Evolutionary conservation across 257 asterid genomes (phyloP), one percentile per base, ranked within the genome.

Genomic region (Nicotiana tabacum): DNA sequence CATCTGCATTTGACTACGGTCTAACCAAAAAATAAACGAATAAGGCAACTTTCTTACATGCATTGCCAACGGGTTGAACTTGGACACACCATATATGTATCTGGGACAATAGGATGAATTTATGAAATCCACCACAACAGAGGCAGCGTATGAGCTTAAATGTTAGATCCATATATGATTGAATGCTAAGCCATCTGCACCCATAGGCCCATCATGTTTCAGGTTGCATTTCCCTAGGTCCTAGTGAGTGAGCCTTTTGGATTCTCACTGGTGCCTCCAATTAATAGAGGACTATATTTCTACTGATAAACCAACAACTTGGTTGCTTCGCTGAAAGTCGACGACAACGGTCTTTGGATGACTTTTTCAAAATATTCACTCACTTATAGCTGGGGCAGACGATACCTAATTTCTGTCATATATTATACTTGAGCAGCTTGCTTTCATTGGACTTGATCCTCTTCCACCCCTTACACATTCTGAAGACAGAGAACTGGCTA

Each of bases 41-140:
- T 66, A 66, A 66, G 74, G 74, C 74, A 66, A 66, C 74, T 66
- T 66, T 66, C 74, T 66, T 66, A 66, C 74, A 66, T 66, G 74
- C 74, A 66, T 66, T 66, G 48, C 74, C 35, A 9, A 32, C 51
- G 27, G 15, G 51, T 46, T 66, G 33, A 66, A 66, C 48, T 32
- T 2, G 77, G 29, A 67, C 48, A 35, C 77, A 67, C 27, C 51
- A 67, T 67, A 4, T 17, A 67, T 67, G 3, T 35, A 60, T 60
- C 4, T 60, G 66, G 66, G 30, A 60, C 66, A 60, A 39, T 21
- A 15, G 66, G 66, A 60, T 60, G 66, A 58, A 18, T 51, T 51
- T 51, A 51, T 51, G 56, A 53, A 53, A 16, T 60, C 32, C 66
- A 60, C 13, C 66, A 9, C 66, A 60, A 21, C 15, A 60, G 32